A percentile compares a stretch with the other conserved stretches of the same genome.
These are phyloP conservation scores for Pichia insulana DNA, from an alignment of 805 yeast genomes.

Conservation along the genomic window DNA sequence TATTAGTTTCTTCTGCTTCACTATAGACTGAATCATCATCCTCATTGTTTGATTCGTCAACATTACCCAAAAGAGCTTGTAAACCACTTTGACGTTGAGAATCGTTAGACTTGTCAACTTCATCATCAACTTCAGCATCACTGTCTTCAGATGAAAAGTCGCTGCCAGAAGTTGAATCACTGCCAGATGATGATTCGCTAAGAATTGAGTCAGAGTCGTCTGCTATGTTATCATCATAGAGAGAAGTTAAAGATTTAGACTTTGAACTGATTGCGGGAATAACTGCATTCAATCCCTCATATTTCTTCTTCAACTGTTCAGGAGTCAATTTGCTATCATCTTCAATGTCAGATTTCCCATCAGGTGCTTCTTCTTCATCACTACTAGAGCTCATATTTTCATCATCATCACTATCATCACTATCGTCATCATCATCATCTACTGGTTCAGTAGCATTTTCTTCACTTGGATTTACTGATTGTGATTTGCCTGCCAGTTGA, in stretches of 20 bases:
- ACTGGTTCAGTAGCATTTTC: constrained; percentile 5
- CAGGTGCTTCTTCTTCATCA: constrained; percentile 21
- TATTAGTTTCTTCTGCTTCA: constrained; percentile 20
- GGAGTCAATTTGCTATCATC: constrained; percentile 45
- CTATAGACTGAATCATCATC: constrained; percentile 32
- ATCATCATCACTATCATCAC: constrained; percentile 13
- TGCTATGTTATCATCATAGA: too few relatives aligned
- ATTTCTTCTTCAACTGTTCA: constrained; percentile 49
- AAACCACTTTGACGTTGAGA: constrained; percentile 24
- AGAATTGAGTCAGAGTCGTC: constrained; percentile 9
- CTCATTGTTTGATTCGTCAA: constrained; percentile 17
- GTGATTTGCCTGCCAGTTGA: constrained; percentile 44
- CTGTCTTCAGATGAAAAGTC: constrained; percentile 14
- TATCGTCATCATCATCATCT: constrained; percentile 17
- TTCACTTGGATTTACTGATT: constrained; percentile 14
- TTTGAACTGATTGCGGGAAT: too few relatives aligned
- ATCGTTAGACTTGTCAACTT: constrained; percentile 8
- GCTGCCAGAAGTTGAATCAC: constrained; percentile 14
- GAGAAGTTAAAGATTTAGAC: too few relatives aligned
- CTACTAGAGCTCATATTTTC: constrained; percentile 18
- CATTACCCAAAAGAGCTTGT: constrained; percentile 30
- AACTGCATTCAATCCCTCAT: constrained; percentile 26
- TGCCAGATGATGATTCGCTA: constrained; percentile 13
- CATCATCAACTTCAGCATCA: constrained; percentile 13
- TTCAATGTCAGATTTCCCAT: constrained; percentile 13